Conservation (phyloP, 225 moss, liverwort and hornwort genomes). For the Lunularia cruciata region DNA sequence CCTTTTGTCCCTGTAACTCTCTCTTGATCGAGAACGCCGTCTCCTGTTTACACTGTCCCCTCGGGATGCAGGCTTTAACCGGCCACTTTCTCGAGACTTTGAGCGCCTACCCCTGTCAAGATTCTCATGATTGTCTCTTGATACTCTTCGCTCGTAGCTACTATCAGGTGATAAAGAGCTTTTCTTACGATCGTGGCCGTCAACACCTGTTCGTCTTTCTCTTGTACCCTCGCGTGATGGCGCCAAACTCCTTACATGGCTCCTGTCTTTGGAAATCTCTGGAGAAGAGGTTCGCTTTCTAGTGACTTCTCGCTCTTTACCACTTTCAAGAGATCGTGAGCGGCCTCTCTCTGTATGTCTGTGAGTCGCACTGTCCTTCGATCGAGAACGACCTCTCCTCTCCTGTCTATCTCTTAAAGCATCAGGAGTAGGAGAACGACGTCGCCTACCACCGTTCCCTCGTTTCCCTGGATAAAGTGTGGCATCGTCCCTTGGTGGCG, state of each 20-base stretch:
- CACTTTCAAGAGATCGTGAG: conserved; percentile 36
- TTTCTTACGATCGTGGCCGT: conserved; percentile 25
- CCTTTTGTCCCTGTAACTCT: conserved; percentile 35
- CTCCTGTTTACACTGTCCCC: conserved; percentile 24
- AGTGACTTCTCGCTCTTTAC: conserved; percentile 16
- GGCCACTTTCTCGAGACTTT: conserved; percentile 41
- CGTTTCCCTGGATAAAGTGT: conserved; percentile 6
- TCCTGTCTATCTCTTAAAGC: conserved; percentile 27
- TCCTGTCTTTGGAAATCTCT: conserved; percentile 18
- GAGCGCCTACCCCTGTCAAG: conserved; percentile 38
- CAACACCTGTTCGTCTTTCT: conserved; percentile 19
- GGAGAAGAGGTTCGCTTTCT: conserved; percentile 33
- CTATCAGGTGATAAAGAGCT: conserved; percentile 41
- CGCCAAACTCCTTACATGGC: conserved; percentile 23
- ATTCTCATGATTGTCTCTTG: conserved; percentile 29
- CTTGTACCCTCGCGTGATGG: conserved; percentile 34
- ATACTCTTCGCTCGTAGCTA: conserved; percentile 27
- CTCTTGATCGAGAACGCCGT: conserved; percentile 47
- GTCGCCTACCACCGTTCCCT: conserved; percentile 21
- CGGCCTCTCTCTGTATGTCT: conserved; percentile 38
- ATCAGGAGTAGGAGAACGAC: conserved; percentile 32
- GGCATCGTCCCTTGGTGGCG: conserved; percentile 30
- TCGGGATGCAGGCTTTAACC: conserved; percentile 18
- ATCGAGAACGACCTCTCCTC: conserved; percentile 54
- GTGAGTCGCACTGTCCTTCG: conserved; percentile 41